Evolutionary conservation across 164 flowering plant species (phyloP).

Genomic region (Kingdonia uniflora): DNA sequence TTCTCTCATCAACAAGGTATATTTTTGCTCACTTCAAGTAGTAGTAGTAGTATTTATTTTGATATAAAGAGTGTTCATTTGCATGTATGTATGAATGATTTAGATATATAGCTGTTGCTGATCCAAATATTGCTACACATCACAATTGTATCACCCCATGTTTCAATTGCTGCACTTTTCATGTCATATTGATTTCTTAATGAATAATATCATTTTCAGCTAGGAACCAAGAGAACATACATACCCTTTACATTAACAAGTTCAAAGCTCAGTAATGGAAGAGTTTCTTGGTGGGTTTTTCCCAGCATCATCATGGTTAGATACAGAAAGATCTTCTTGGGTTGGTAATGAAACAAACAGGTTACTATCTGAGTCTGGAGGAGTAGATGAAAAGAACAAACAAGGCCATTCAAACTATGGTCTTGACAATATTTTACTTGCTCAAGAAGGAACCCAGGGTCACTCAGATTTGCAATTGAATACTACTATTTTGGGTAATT

Average conservation of each 20-base stretch:
- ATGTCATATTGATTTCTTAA: too few relatives aligned
- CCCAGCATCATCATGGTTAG: conserved; percentile 24
- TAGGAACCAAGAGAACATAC: conserved; percentile 13
- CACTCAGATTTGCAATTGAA: conserved; percentile 10
- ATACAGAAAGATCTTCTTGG: conserved; percentile 19
- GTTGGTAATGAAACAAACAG: conserved; percentile 11
- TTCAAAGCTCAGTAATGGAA: conserved; percentile 14
- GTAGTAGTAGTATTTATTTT: too few relatives aligned
- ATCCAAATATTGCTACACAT: too few relatives aligned
- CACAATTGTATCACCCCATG: too few relatives aligned
- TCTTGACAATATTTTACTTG: conserved; percentile 10
- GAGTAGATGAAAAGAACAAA: conserved; percentile 8
- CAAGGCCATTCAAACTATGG: conserved; percentile 14
- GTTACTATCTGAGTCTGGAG: conserved; percentile 12
- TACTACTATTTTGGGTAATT: conserved; percentile 3
- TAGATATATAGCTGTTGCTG: too few relatives aligned
- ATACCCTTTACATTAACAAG: not conserved
- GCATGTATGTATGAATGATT: too few relatives aligned
- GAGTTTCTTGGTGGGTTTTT: conserved; percentile 21
- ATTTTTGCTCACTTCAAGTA: too few relatives aligned
- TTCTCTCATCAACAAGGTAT: too few relatives aligned
- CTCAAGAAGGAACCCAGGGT: conserved; percentile 10
- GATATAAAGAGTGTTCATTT: too few relatives aligned
- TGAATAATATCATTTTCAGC: too few relatives aligned
- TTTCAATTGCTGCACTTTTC: too few relatives aligned